Conservation (phyloP, 352 stramenopile species). For the Pythium chondricola region DNA sequence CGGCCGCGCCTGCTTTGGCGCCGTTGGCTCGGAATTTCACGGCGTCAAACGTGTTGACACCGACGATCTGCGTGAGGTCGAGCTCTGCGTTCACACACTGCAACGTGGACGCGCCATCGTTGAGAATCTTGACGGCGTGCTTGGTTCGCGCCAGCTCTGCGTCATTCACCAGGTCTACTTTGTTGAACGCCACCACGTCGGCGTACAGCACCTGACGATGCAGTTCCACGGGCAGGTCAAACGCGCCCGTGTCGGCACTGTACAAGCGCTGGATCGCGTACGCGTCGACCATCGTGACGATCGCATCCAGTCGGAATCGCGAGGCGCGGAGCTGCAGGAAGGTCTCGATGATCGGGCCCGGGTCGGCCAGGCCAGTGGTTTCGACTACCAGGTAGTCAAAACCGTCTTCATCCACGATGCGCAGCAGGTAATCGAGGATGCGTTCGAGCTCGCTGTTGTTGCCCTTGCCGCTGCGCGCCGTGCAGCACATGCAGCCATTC, state of each 20-base stretch:
- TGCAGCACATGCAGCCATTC: constrained; percentile 98
- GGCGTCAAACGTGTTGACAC: constrained; percentile 69
- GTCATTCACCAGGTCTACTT: constrained; percentile 46
- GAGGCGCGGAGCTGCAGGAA: constrained; percentile 89
- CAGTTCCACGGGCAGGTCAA: constrained; percentile 49
- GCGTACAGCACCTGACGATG: constrained; percentile 63
- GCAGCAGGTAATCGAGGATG: constrained; percentile 86
- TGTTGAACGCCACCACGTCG: constrained; percentile 69
- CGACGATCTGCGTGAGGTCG: constrained; percentile 42
- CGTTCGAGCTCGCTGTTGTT: constrained; percentile 88
- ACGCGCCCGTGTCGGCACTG: constrained; percentile 11
- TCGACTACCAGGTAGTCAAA: constrained; percentile 98
- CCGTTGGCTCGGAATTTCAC: constrained; percentile 36
- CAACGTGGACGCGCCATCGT: constrained; percentile 40
- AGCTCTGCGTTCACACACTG: constrained; percentile 48
- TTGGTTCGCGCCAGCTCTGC: constrained; percentile 29
- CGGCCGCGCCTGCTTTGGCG: constrained; percentile 5
- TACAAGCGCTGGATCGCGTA: constrained; percentile 52
- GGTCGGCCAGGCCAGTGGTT: constrained; percentile 95
- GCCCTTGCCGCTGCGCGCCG: constrained; percentile 85
- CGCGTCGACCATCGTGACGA: constrained; percentile 95
- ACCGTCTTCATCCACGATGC: constrained; percentile 57
- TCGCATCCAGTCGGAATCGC: constrained; percentile 92
- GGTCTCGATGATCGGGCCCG: constrained; percentile 96
- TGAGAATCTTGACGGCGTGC: constrained; percentile 28